These are phyloP conservation scores for Trichoderma sp. DNA, from an alignment of 2,329 filamentous ascomycete species.

Conservation along the genomic window DNA sequence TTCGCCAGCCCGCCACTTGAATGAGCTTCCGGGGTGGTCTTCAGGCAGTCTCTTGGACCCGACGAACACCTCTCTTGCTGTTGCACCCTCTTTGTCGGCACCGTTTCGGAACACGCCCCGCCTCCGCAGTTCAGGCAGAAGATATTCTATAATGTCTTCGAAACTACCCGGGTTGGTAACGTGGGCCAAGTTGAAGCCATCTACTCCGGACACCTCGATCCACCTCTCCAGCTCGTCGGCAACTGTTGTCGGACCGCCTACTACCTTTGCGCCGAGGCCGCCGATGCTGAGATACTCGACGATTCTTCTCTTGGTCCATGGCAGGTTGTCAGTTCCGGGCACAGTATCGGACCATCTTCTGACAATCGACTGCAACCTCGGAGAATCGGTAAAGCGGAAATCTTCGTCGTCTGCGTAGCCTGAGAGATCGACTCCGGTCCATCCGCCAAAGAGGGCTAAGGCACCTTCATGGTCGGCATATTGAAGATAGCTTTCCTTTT, in stretches of 20 bases:
- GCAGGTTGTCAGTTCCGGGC: slow-evolving; percentile 33
- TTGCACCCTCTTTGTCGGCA: slow-evolving; percentile 29
- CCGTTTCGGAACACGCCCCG: slow-evolving; percentile 27
- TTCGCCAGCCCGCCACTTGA: slow-evolving; percentile 29
- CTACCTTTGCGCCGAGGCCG: slow-evolving; percentile 50
- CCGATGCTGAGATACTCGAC: slow-evolving; percentile 58
- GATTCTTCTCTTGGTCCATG: slow-evolving; percentile 59
- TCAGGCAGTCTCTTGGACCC: slow-evolving; percentile 28
- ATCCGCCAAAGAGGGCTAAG: slow-evolving; percentile 23
- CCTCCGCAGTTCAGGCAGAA: slow-evolving; percentile 62
- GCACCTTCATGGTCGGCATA: slow-evolving; percentile 26
- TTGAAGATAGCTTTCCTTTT: slow-evolving; percentile 18
- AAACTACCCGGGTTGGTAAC: slow-evolving; percentile 57
- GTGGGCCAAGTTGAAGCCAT: slow-evolving; percentile 47
- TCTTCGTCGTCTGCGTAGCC: slow-evolving; percentile 24
- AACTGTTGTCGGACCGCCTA: slow-evolving; percentile 50
- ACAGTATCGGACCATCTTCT: slow-evolving; percentile 30
- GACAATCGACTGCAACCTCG: slow-evolving; percentile 28
- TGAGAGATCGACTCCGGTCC: slow-evolving; percentile 24
- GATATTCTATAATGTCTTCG: slow-evolving; percentile 62
- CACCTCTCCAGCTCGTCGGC: slow-evolving; percentile 53
- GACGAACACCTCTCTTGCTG: slow-evolving; percentile 31
- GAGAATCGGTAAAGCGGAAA: slow-evolving; percentile 19
- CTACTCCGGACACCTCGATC: slow-evolving; percentile 41
- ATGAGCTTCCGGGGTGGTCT: slow-evolving; percentile 29